Evolutionary conservation across 768 basidiomycete genomes (phyloP), one percentile per base, ranked within the genome.

Genomic region (Roridomyces roridus): DNA sequence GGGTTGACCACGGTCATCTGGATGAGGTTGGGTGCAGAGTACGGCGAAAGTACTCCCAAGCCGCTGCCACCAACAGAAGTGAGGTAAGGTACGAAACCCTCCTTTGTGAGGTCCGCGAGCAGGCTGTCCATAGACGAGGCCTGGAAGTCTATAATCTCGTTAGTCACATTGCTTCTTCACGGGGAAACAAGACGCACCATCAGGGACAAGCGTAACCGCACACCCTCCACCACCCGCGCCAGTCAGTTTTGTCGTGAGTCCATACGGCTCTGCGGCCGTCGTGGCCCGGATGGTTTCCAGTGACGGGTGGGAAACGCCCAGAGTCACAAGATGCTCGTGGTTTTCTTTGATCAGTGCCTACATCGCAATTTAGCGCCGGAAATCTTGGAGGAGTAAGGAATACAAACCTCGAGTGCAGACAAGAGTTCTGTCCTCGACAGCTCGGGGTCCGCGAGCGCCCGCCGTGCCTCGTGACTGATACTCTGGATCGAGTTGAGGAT

Each of bases 161-260:
- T 34, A 34, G 31, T 34, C 15, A 34, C 4, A 8, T 34, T 8
- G 31, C 29, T 6, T 34, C 11, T 10, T 34, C 15, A 11, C 24
- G 49, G 46, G 51, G 46, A 43, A 58, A 52, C 20, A 42, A n/a
- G 7, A 75, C 88, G 62, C 64, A 96, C 96, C 85, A 75, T 98
- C 95, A 47, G 97, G 97, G 47, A 99, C 81, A 31, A 98, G 83
- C 12, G 96, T 96, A 26, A 98, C 94, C 5, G 95, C 89, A 68
- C 97, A 98, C n/a, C 97, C 97, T 23, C 97, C 97, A 36, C 97
- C 97, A 26, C 97, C 97, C 8, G 97, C 96, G 37, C 97, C 97
- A 7, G 97, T 99, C 53, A 99, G 75, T 77, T 98, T 97, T n/a
- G 94, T 95, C 65, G 86, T 86, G 44, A 98, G 77, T 10, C 76